Evolutionary conservation across 2,329 filamentous ascomycete genomes (phyloP).

Genomic region (Scedosporium aurantiacum): DNA sequence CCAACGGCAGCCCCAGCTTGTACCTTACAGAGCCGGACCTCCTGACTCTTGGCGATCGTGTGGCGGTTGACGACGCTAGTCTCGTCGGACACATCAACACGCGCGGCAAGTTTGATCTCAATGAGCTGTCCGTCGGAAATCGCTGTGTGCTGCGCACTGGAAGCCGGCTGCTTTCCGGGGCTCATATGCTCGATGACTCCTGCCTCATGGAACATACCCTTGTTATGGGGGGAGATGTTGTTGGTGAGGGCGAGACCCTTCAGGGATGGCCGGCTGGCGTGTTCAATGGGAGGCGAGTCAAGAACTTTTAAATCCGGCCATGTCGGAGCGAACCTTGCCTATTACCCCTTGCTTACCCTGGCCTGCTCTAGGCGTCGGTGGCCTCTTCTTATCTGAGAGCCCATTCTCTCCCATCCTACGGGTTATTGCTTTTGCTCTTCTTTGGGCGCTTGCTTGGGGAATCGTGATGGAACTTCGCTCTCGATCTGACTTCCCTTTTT

Average conservation of each 20-base stretch:
- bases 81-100: constrained; percentile 47
- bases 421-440: too few species aligned
- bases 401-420: too few species aligned
- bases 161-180: constrained; percentile 40
- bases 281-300: constrained; percentile 18
- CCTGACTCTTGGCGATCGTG: constrained; percentile 39
- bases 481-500: too few species aligned
- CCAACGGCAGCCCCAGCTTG: constrained; percentile 38
- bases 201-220: constrained; percentile 47
- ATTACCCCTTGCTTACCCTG: too few species aligned
- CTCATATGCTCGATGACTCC: constrained; percentile 39
- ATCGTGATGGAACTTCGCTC: too few species aligned
- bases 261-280: constrained; percentile 44
- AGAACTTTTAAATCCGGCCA: not conserved
- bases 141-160: constrained; percentile 41
- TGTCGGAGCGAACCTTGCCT: too few species aligned
- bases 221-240: constrained; percentile 44
- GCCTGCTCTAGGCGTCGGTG: too few species aligned
- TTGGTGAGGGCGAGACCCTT: constrained; percentile 36
- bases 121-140: constrained; percentile 36
- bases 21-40: constrained; percentile 49
- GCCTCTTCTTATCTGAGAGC: too few species aligned
- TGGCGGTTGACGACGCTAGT: constrained; percentile 43
- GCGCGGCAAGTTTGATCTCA: constrained; percentile 43
- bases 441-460: too few species aligned